Base-by-base conservation (phyloP, 495 filamentous ascomycete species). In the Staphylotrichum tortipilum region DNA sequence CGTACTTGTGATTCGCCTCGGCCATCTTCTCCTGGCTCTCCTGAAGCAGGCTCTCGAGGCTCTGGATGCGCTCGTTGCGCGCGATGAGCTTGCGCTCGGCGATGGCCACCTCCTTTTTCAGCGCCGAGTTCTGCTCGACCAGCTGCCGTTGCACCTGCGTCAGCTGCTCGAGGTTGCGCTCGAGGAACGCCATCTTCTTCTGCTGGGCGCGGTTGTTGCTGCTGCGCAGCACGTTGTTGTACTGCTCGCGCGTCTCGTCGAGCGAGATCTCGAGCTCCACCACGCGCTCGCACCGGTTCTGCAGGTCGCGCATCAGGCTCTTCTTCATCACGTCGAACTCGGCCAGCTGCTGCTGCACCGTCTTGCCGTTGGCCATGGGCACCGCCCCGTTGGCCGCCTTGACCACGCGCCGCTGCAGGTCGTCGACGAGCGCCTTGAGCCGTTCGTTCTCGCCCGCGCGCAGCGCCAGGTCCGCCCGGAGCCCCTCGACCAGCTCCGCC, bases 291-390 rank as follows among this genome's bases (percentile, higher is more conserved):
- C 92, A 98, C 36, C 92, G 81, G 71, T 98, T 98, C 70, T 98
- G 92, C 45, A 98, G 74, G 70, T 98, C 92, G 49, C 92, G 85
- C 92, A 98, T 98, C 53, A 98, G 73, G 37, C 86, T 92, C 79
- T 98, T 98, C 79, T 98, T 98, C 91, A 98, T 98, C 30, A 85
- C 84, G 69, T 98, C 92, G 55, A 98, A 98, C 58, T 98, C 92
- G 47, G 92, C 85, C 62, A 98, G 90, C 70, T 95, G 91, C 69
- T 97, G 90, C 58, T 95, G 88, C 36, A 95, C 75, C n/a, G 88
- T 91, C 75, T 95, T 95, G 75, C 88, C 86, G 49, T 86, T 87
- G 37, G 82, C 74, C 54, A 74, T 66, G 45, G 73, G 68, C 30
- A 67, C 70, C 55, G 54, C 81, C 23, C 64, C 68, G 33, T 72